Evolutionary conservation across 192 early-diverging fungal genomes (phyloP).

Genomic region (Chytriomyces sp.): DNA sequence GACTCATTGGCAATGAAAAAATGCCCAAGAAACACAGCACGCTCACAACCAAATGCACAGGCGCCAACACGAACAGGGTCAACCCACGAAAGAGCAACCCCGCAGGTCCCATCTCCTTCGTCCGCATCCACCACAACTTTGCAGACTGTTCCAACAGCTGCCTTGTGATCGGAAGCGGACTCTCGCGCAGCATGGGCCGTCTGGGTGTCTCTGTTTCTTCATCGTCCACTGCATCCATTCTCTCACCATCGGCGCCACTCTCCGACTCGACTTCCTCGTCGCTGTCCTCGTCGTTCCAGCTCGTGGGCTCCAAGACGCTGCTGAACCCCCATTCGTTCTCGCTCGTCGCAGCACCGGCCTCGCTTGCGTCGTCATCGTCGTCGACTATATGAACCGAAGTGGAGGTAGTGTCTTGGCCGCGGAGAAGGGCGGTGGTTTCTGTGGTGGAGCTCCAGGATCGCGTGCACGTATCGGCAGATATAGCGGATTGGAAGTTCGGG

Average conservation of each 20-base stretch:
- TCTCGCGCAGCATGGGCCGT: background rate
- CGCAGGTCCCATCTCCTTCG: conserved; percentile 35
- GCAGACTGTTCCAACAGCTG: too few relatives aligned
- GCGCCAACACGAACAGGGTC: conserved; percentile 55
- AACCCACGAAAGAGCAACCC: conserved; percentile 40
- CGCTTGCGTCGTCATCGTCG: background rate
- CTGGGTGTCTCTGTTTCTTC: too few relatives aligned
- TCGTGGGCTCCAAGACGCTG: background rate
- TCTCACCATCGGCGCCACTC: background rate
- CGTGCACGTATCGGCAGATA: too few relatives aligned
- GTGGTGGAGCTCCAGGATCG: too few relatives aligned
- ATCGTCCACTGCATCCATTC: too few relatives aligned
- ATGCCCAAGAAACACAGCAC: conserved; percentile 83
- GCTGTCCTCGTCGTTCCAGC: conserved; percentile 19
- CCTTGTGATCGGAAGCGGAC: too few relatives aligned
- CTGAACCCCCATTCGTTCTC: background rate
- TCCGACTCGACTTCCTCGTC: conserved; percentile 1
- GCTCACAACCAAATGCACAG: conserved; percentile 76
- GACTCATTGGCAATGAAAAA: conserved; percentile 93
- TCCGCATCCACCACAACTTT: background rate
- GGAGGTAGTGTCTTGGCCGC: background rate
- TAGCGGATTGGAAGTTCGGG: too few relatives aligned
- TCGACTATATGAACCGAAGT: background rate
- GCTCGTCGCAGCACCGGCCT: background rate
- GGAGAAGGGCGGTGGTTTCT: too few relatives aligned